phyloP scores from a whole-genome alignment of 129 eudicot species.

The Saposhnikovia divaricata region DNA sequence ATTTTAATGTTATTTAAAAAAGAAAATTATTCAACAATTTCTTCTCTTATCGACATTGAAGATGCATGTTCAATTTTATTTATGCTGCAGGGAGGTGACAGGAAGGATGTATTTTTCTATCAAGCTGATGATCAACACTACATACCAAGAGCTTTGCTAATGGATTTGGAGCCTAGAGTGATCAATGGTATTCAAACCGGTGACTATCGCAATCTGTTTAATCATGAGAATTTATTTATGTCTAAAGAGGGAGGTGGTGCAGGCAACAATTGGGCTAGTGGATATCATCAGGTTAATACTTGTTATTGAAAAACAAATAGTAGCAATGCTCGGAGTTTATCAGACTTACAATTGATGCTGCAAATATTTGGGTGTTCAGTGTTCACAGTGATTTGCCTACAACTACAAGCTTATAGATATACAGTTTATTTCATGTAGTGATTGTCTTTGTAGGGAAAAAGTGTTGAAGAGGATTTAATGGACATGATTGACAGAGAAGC shows the following conservation, averaged over 20 bases:
- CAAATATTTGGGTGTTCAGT: too few relatives aligned
- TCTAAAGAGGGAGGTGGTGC: constrained; percentile 98
- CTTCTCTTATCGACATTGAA: too few relatives aligned
- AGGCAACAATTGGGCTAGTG: constrained; percentile 99
- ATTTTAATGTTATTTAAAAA: too few relatives aligned
- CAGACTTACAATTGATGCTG: too few relatives aligned
- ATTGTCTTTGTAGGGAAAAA: constrained; percentile 54
- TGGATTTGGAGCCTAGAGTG: constrained; percentile 99
- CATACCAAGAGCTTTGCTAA: constrained; percentile 89
- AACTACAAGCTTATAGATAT: too few relatives aligned
- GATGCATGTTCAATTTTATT: too few relatives aligned
- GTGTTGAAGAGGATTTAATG: constrained; percentile 92
- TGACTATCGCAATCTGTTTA: constrained; percentile 88
- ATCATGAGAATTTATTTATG: constrained; percentile 86
- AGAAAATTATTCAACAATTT: too few relatives aligned
- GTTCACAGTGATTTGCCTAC: too few relatives aligned
- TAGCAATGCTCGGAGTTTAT: too few relatives aligned
- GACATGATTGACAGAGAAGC: constrained; percentile 99
- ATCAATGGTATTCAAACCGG: constrained; percentile 91
- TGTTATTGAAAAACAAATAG: neutral
- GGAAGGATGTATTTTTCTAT: constrained; percentile 97
- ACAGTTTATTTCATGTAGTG: too few relatives aligned
- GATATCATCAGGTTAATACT: constrained; percentile 79
- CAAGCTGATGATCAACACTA: constrained; percentile 99
- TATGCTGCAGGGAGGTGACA: constrained; percentile 81